Evolutionary conservation across 2,329 filamentous ascomycete species (phyloP), one percentile per base, ranked within the genome.

Genomic region (Passalora sequoiae): DNA sequence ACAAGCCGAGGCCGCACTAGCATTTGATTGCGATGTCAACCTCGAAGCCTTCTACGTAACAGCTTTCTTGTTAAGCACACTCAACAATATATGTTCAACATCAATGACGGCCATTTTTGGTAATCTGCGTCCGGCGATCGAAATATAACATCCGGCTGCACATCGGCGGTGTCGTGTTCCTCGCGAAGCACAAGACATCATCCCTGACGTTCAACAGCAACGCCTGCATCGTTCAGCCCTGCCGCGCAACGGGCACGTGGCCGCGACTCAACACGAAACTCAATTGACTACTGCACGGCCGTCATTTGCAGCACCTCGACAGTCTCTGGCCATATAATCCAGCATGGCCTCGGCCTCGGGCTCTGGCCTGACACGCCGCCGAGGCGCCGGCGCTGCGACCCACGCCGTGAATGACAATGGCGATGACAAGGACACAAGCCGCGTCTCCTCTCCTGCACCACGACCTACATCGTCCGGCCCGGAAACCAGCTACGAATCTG

Each of bases 401-500:
- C 67, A 58, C 77, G 73, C 59, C 51, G 72, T 72, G 38, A 76
- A 77, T 45, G 77, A 74, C 65, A 77, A 77, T 43, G 76, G 73
- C 65, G 80, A 83, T 51, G 75, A 78, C 62, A 75, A 78, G 57
- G 76, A 81, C 57, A 70, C 74, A 60, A 80, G 76, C 69, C 75
- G 83, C 61, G 81, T 85, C 56, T 74, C 76, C 60, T 84, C 81
- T 38, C 81, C 82, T 28, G 73, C 73, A 45, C 78, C 81, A 50
- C 68, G 70, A 74, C 80, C 72, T 71, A 80, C 66, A 57, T 64
- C 73, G 58, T 70, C 75, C 52, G 66, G 69, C 15, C 78, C 78
- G 43, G 80, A 83, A 70, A 96, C 92, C 49, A 91, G 85, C 61
- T 97, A 94, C 74, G 85, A 89, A 71, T 43, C 42, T 60, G 70